Base-by-base conservation (phyloP, 2,329 filamentous ascomycete genomes). In the Emmonsiellopsis sp. region DNA sequence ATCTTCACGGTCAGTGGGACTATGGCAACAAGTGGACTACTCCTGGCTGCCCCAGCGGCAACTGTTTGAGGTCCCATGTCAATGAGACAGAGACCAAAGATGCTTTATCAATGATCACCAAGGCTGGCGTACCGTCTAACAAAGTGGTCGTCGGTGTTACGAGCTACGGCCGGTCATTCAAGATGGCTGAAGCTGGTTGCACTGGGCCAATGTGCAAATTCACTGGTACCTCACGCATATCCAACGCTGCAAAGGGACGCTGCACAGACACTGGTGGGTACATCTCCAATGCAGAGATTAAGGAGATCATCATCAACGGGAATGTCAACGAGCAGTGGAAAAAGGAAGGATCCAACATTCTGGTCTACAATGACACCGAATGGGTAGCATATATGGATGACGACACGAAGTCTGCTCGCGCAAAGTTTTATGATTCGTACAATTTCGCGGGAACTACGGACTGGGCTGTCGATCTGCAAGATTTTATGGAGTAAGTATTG, bases 201-300 rank as follows among this genome's bases (percentile, higher is more conserved):
- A 53, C 48, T 31, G 62, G 59, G 2, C 60, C 64, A 0, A 55
- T 52, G 26, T 76, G 72, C 60, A 57, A 48, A 7, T 73, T 63
- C 48, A 64, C 60, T 1, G 69, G 72, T 9, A 52, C 51, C 7
- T 31, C 50, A 3, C 26, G 31, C 6, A 15, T 48, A 1, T 72
- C 69, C 1, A 43, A 59, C 1, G 71, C 70, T 0, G 40, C 47
- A 2, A 46, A 55, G 3, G 73, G 70, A 1, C 26, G 35, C 1
- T 76, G 72, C 55, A 76, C 72, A 0, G 55, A 53, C 5, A 71
- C 67, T 0, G 57, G 55, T 0, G 73, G 73, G 1, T 73, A 73
- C 52, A 64, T 75, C 9, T 55, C 70, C 13, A 59, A 73, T 47
- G 65, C 67, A 1, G 73, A 75, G 61, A 71, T 75, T 44, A 9